A percentile compares a stretch with the other conserved stretches of the same genome.
phyloP scores from a whole-genome alignment of 2,329 filamentous ascomycete genomes.

The Coniochaeta pulveracea region DNA sequence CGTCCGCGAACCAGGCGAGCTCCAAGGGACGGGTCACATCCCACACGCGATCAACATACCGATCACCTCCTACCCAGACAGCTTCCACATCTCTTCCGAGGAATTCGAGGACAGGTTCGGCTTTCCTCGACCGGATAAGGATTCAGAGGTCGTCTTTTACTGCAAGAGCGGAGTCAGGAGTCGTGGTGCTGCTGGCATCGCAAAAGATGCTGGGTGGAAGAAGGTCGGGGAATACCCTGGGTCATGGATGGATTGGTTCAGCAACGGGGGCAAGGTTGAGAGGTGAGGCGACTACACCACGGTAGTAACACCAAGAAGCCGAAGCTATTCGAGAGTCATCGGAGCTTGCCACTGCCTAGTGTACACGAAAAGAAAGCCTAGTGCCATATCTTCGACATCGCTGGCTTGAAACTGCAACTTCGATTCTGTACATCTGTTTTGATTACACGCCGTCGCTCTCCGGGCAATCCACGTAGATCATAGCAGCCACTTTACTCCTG shows the following conservation, averaged over 20 bases:
- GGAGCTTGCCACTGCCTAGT: too few relatives aligned
- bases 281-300: too few relatives aligned
- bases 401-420: too few relatives aligned
- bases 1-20: conserved; percentile 62
- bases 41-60: conserved; percentile 77
- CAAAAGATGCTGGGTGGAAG: conserved; percentile 63
- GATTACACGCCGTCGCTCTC: background rate
- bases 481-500: background rate
- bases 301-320: too few relatives aligned
- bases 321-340: too few relatives aligned
- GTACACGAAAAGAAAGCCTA: too few relatives aligned
- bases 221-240: conserved; percentile 62
- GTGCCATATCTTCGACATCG: too few relatives aligned
- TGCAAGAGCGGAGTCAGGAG: conserved; percentile 87
- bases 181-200: conserved; percentile 64
- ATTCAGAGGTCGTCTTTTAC: conserved; percentile 66
- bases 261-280: conserved; percentile 54
- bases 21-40: conserved; percentile 55
- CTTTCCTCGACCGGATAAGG: conserved; percentile 51
- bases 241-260: conserved; percentile 75
- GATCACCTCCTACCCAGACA: conserved; percentile 64
- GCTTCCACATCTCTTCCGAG: conserved; percentile 60
- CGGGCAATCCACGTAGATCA: background rate
- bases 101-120: conserved; percentile 81
- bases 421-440: too few relatives aligned